Percentiles rank a stretch among this genome's conserved stretches.
Evolutionary conservation across 2,329 filamentous ascomycete genomes (phyloP).

Genomic region (Graphilbum ipis-grandicollis): DNA sequence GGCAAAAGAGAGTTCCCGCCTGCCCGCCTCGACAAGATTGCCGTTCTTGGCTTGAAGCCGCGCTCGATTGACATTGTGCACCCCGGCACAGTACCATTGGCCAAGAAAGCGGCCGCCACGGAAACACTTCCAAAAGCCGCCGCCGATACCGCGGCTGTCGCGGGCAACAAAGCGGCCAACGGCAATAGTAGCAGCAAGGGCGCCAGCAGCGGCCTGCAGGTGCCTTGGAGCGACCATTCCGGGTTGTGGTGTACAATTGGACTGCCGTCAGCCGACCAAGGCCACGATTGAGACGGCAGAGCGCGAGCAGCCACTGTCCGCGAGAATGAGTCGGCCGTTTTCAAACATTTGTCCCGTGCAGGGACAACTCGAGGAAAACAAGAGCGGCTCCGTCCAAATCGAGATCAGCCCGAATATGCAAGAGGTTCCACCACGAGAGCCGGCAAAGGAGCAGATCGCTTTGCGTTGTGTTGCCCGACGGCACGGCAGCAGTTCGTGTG

Average conservation of each 20-base stretch:
- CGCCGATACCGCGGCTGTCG: not conserved
- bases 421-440: too few species aligned
- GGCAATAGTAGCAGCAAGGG: not conserved
- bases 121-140: not conserved
- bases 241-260: slow-evolving; percentile 5
- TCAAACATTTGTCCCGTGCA: too few species aligned
- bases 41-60: slow-evolving; percentile 12
- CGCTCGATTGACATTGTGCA: slow-evolving; percentile 7
- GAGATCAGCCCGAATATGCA: too few species aligned
- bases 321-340: too few species aligned
- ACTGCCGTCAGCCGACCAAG: not conserved
- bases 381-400: too few species aligned
- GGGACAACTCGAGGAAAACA: too few species aligned
- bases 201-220: not conserved
- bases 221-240: slow-evolving; percentile 9
- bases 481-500: too few species aligned
- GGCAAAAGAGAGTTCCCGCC: slow-evolving; percentile 16
- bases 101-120: too few species aligned
- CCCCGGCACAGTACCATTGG: slow-evolving; percentile 3
- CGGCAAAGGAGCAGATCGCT: too few species aligned
- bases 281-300: not conserved
- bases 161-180: too few species aligned
- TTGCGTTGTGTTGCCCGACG: too few species aligned
- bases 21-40: slow-evolving; percentile 20
- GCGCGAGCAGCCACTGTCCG: too few species aligned